phyloP scores from a whole-genome alignment of 805 yeast species.

The Tetrapisispora phaffii region DNA sequence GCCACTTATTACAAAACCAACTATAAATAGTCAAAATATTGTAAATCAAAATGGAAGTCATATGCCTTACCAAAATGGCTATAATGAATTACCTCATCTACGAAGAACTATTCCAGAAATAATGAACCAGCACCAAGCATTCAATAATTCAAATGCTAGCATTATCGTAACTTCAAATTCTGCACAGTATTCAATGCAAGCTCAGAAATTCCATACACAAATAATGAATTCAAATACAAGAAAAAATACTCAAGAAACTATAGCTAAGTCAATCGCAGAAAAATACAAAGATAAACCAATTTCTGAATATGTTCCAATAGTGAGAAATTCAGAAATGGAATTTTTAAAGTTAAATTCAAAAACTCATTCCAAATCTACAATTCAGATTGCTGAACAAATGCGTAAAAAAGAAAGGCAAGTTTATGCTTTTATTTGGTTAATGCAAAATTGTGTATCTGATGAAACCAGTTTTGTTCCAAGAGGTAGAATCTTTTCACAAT shows the following conservation, averaged over 20 bases:
- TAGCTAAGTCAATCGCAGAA: constrained; percentile 26
- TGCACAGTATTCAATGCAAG: neutral
- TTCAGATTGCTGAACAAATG: constrained; percentile 27
- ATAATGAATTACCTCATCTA: constrained; percentile 1
- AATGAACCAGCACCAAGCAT: neutral
- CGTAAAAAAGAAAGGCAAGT: constrained; percentile 61
- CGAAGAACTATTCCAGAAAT: constrained; percentile 1
- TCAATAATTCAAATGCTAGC: too few relatives aligned
- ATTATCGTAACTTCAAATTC: neutral
- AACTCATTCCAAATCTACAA: constrained; percentile 21
- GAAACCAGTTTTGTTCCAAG: constrained; percentile 51
- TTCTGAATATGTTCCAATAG: constrained; percentile 35
- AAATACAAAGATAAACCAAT: constrained; percentile 31
- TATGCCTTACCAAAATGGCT: neutral
- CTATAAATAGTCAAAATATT: neutral
- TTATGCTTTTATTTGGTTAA: constrained; percentile 74
- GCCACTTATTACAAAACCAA: neutral
- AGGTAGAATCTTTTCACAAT: constrained; percentile 57
- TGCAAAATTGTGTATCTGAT: constrained; percentile 48
- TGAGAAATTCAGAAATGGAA: constrained; percentile 35
- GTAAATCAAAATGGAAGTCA: neutral
- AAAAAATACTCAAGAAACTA: constrained; percentile 22
- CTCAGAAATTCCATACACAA: neutral
- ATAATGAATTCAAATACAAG: neutral
- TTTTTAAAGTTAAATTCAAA: constrained; percentile 25